Evolutionary conservation across 2,329 filamentous ascomycete genomes (phyloP).

Genomic region (Ascocoryne sarcoides): DNA sequence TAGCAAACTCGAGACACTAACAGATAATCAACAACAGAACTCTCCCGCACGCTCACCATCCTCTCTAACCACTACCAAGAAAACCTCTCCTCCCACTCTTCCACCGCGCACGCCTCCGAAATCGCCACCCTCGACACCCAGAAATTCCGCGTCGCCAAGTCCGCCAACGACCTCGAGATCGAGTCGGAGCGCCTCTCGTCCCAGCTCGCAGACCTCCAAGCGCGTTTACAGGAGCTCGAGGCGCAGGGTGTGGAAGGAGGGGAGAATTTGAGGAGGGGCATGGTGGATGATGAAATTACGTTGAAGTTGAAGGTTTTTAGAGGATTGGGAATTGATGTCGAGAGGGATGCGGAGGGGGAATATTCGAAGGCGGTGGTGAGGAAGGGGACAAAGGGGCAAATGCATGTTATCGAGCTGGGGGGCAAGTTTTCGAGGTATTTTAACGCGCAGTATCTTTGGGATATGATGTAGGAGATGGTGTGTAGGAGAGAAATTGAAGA

Average conservation of each 20-base stretch:
- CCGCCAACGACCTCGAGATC: slow-evolving; percentile 79
- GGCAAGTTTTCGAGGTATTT: slow-evolving; percentile 85
- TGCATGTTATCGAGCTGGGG: slow-evolving; percentile 91
- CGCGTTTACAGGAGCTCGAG: slow-evolving; percentile 73
- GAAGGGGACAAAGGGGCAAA: slow-evolving; percentile 80
- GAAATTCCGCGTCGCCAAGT: slow-evolving; percentile 92
- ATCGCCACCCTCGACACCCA: slow-evolving; percentile 84
- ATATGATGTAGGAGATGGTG: slow-evolving; percentile 52
- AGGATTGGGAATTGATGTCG: slow-evolving; percentile 81
- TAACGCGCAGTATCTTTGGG: slow-evolving; percentile 95
- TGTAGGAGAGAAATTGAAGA: background rate
- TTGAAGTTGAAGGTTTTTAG: slow-evolving; percentile 86
- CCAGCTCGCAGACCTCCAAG: slow-evolving; percentile 66
- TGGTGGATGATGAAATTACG: slow-evolving; percentile 54
- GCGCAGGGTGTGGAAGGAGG: slow-evolving; percentile 76
- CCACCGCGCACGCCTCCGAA: slow-evolving; percentile 69
- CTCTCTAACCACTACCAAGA: slow-evolving; percentile 70
- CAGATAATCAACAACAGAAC: slow-evolving; percentile 32
- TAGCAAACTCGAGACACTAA: slow-evolving; percentile 3
- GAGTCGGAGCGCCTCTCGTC: slow-evolving; percentile 86
- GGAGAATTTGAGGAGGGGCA: slow-evolving; percentile 30
- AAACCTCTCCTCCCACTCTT: slow-evolving; percentile 65
- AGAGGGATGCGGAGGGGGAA: slow-evolving; percentile 65
- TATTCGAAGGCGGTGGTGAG: slow-evolving; percentile 80
- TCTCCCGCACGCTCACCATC: slow-evolving; percentile 67